Evolutionary conservation across 2,329 filamentous ascomycete species (phyloP).

Genomic region (Verticillium alfalfae): DNA sequence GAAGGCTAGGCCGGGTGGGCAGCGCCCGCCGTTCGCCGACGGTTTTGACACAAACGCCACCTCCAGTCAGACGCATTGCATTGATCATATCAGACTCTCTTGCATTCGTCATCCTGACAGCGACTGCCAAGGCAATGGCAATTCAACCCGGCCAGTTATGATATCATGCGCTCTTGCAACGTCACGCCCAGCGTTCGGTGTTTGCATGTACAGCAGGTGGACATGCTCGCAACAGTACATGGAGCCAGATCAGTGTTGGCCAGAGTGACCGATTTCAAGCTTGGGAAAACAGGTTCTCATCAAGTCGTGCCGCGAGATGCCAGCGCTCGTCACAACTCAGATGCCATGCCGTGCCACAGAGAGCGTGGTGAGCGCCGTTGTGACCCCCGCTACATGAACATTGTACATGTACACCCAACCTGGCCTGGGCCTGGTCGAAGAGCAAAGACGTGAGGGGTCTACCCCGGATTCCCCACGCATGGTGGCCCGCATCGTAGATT

Average conservation of each 20-base stretch:
- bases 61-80: too few relatives aligned
- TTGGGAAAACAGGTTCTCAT: too few relatives aligned
- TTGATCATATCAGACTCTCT: too few relatives aligned
- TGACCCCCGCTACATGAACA: neutral
- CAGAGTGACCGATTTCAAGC: too few relatives aligned
- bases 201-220: too few relatives aligned
- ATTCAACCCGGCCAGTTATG: too few relatives aligned
- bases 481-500: neutral
- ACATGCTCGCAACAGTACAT: too few relatives aligned
- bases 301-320: neutral
- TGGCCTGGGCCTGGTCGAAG: neutral
- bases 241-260: too few relatives aligned
- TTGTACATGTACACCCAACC: neutral
- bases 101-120: too few relatives aligned
- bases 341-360: neutral
- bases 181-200: too few relatives aligned
- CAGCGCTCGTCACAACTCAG: neutral
- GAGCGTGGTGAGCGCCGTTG: neutral
- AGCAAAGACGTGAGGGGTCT: neutral
- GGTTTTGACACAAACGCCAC: neutral
- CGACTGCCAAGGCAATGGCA: too few relatives aligned
- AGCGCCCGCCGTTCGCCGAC: slow-evolving; percentile 1
- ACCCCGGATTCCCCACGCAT: neutral
- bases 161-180: too few relatives aligned
- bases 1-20: neutral